Conservation (phyloP, 75 land plant species). For the Pinus tabuliformis region DNA sequence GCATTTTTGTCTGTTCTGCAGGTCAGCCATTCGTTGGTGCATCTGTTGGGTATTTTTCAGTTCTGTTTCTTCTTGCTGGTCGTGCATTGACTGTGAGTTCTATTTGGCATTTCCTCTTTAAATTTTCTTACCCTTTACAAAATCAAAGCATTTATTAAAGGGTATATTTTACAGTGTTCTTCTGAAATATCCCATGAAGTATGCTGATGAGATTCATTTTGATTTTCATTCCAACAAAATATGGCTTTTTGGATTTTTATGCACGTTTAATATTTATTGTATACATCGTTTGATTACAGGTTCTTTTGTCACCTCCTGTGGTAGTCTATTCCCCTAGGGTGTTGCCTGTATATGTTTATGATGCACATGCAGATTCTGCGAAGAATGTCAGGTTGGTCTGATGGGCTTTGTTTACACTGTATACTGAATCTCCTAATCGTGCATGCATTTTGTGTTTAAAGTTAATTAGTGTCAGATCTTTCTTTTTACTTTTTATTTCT, state of each 20-base stretch:
- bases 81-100: constrained; percentile 89
- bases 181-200: not conserved
- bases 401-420: not conserved
- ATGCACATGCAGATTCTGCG: constrained; percentile 99
- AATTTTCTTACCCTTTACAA: not conserved
- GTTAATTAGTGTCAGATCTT: not conserved
- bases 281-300: constrained; percentile 38
- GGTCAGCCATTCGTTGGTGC: constrained; percentile 97
- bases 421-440: not conserved
- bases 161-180: not conserved
- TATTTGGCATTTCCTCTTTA: not conserved
- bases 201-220: not conserved
- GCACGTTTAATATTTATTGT: constrained; percentile 4
- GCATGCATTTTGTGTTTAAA: not conserved
- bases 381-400: constrained; percentile 94
- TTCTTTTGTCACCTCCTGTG: constrained; percentile 96
- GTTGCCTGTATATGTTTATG: constrained; percentile 98
- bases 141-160: not conserved
- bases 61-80: constrained; percentile 93
- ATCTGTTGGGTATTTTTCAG: constrained; percentile 97
- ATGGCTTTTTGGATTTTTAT: not conserved
- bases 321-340: constrained; percentile 99
- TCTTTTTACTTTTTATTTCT: not conserved
- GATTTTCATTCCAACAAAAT: not conserved
- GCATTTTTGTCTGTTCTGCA: constrained; percentile 4